Percentiles rank a stretch among this genome's conserved stretches.
These are phyloP conservation scores for Chalciporus piperatoides DNA, from an alignment of 1,284 basidiomycete genomes.

Conservation along the genomic window DNA sequence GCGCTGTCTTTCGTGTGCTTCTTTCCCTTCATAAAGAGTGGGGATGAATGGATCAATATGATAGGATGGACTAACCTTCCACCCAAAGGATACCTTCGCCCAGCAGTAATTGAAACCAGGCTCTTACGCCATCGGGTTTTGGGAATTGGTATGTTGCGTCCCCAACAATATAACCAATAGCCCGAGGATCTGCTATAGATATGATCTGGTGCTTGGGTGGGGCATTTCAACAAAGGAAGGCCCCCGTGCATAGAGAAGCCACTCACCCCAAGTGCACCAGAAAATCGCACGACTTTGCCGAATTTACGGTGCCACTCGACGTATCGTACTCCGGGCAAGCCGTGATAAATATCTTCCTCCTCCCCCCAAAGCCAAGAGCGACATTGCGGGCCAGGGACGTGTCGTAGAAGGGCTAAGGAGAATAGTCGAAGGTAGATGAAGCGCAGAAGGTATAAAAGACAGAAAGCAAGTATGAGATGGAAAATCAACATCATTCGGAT, in stretches of 20 bases:
- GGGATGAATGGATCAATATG: not conserved
- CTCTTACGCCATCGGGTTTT: conserved; percentile 54
- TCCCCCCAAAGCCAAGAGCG: conserved; percentile 55
- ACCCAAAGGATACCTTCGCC: conserved; percentile 62
- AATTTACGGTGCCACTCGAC: conserved; percentile 48
- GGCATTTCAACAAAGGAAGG: conserved; percentile 6
- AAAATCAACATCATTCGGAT: conserved; percentile 16
- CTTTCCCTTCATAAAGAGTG: conserved; percentile 39
- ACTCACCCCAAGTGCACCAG: conserved; percentile 52
- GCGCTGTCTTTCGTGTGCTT: conserved; percentile 51
- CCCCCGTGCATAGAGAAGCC: not conserved
- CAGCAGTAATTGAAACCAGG: conserved; percentile 55
- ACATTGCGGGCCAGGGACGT: conserved; percentile 45
- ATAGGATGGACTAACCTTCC: conserved; percentile 40
- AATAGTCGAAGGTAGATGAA: conserved; percentile 26
- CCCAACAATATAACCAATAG: conserved; percentile 50
- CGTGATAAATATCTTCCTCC: conserved; percentile 50
- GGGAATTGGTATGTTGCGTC: conserved; percentile 53
- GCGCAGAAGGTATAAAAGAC: conserved; percentile 19
- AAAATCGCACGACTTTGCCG: conserved; percentile 50
- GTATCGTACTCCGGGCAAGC: conserved; percentile 46
- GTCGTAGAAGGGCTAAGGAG: conserved; percentile 33
- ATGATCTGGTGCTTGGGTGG: conserved; percentile 47
- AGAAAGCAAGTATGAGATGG: conserved; percentile 14
- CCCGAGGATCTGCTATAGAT: conserved; percentile 49